Base-by-base conservation (phyloP, 768 basidiomycete genomes). In the Leccinum olivaceopallidum region DNA sequence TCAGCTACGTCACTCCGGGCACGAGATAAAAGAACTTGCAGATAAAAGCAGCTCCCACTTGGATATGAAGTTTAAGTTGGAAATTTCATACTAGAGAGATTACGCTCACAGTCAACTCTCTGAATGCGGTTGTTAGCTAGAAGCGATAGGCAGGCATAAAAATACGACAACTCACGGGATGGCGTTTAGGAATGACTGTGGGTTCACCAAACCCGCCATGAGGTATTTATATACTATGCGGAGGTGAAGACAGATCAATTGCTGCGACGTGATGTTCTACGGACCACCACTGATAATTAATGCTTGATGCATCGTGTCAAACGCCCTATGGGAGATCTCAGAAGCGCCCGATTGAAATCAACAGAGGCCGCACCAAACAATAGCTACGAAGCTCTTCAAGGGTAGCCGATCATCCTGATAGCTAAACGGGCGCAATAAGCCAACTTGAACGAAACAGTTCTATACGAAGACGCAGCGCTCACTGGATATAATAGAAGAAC, bases 401-500 rank as follows among this genome's bases (percentile, higher is more conserved):
- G 13, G 37, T 28, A 44, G 12, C 6, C 42, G 58, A 30, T 58
- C 58, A 24, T 58, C 42, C 22, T 53, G 58, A 24, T 58, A 58
- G 50, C 58, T 58, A 26, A 39, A 55, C 4, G n/a, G 37, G 39
- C 6, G 8, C 24, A 18, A 34, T 58, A 18, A 58, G 52, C 39
- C 26, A 12, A 34, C 20, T 20, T 3, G 16, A 32, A 53, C 4
- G 49, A 20, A 26, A 50, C 49, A 50, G 44, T 20, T 20, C 10
- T 2, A 18, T 16, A 32, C 26, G n/a, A 30, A 34, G 44, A 47
- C 9, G 39, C n/a, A 32, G 18, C 14, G 34, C 58, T 58, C 58
- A 58, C 58, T 58, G 58, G 13, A 58, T 58, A 14, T 53, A 58
- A 30, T 58, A 58, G 42, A 58, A 58, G n/a, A 58, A 56, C 24